phyloP scores from a whole-genome alignment of 345 rosid genomes.

The Draba incana region DNA sequence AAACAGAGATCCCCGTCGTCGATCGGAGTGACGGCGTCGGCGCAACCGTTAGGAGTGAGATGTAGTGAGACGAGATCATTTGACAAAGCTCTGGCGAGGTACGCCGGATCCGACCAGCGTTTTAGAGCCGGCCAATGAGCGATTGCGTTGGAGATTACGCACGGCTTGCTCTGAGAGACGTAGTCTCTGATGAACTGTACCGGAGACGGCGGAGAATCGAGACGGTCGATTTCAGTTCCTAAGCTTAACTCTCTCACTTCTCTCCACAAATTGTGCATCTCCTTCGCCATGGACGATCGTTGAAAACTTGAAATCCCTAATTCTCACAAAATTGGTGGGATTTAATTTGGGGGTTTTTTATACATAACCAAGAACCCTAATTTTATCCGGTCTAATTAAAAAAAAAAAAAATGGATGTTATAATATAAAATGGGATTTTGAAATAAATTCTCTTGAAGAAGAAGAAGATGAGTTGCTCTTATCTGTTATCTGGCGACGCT shows the following conservation, averaged over 20 bases:
- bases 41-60: constrained; percentile 79
- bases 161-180: constrained; percentile 81
- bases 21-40: constrained; percentile 60
- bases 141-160: constrained; percentile 69
- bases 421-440: constrained; percentile 18
- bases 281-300: constrained; percentile 29
- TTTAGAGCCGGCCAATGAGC: constrained; percentile 75
- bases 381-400: background rate
- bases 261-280: constrained; percentile 57
- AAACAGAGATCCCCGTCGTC: constrained; percentile 49
- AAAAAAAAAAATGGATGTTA: background rate
- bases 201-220: constrained; percentile 60
- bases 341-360: background rate
- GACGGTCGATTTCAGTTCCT: constrained; percentile 45
- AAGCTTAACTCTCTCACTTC: constrained; percentile 69
- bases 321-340: constrained; percentile 31
- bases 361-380: constrained; percentile 33
- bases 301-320: constrained; percentile 2
- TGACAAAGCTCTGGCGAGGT: constrained; percentile 59
- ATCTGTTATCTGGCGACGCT: constrained; percentile 32
- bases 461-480: constrained; percentile 41
- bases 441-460: background rate
- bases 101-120: constrained; percentile 58
- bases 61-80: constrained; percentile 73
- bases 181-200: constrained; percentile 64